Conservation (phyloP, 345 rosid genomes). For the Cardiospermum halicacabum region DNA sequence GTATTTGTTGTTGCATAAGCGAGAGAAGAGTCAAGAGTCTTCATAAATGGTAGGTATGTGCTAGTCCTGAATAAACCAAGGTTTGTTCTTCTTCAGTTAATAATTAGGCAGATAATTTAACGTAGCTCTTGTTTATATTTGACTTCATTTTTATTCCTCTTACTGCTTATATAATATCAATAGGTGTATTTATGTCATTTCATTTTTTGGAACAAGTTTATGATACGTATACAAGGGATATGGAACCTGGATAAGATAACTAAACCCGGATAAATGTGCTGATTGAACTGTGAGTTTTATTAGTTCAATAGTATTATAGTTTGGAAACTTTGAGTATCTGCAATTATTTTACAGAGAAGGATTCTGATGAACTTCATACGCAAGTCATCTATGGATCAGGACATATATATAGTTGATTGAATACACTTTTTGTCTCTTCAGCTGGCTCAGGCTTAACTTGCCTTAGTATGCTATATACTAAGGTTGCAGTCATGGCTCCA, state of each 20-base stretch:
- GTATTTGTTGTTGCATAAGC: slow-evolving; percentile 23
- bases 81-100: slow-evolving; percentile 28
- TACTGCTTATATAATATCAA: neutral
- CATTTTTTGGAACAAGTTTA: neutral
- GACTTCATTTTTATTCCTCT: neutral
- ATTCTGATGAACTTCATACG: neutral
- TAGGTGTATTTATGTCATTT: too few relatives aligned
- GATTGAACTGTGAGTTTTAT: neutral
- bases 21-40: slow-evolving; percentile 25
- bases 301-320: neutral
- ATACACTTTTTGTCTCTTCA: slow-evolving; percentile 11
- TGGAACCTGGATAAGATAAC: neutral
- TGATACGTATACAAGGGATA: neutral
- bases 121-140: slow-evolving; percentile 14
- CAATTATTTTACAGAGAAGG: neutral
- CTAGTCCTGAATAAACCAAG: slow-evolving; percentile 31
- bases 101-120: slow-evolving; percentile 22
- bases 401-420: slow-evolving; percentile 21
- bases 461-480: slow-evolving; percentile 27
- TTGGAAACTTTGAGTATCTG: neutral
- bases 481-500: slow-evolving; percentile 36
- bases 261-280: neutral
- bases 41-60: slow-evolving; percentile 24
- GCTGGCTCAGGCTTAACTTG: slow-evolving; percentile 26
- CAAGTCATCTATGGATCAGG: slow-evolving; percentile 24